Evolutionary conservation across 352 stramenopile genomes (phyloP).

Genomic region (Globisporangium camurandrum): DNA sequence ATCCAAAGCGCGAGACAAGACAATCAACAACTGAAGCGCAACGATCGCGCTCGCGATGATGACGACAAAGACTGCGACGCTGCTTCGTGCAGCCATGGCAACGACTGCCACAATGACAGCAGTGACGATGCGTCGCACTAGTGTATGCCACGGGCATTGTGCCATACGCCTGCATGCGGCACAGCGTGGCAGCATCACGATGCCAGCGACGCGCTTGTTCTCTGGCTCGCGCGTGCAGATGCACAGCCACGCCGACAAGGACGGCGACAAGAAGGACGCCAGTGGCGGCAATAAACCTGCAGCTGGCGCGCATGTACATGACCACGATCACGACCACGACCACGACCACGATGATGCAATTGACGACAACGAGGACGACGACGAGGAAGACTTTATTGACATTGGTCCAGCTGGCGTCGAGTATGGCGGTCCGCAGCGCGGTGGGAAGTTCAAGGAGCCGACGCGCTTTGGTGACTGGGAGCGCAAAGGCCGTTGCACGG

Average conservation of each 20-base stretch:
- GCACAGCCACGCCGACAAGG: slow-evolving; percentile 19
- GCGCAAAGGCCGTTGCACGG: slow-evolving; percentile 93
- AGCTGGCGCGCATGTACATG: slow-evolving; percentile 12
- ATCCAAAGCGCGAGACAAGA: too few relatives aligned
- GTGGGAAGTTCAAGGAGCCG: slow-evolving; percentile 91
- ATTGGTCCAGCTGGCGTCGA: slow-evolving; percentile 84
- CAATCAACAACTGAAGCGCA: too few relatives aligned
- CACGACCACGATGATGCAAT: slow-evolving; percentile 22
- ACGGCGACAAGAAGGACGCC: slow-evolving; percentile 12
- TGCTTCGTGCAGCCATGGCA: not conserved
- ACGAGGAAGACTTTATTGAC: slow-evolving; percentile 93
- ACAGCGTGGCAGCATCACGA: not conserved
- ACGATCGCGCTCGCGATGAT: too few relatives aligned
- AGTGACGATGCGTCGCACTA: not conserved
- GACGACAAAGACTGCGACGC: not conserved
- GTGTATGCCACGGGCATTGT: not conserved
- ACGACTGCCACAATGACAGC: not conserved
- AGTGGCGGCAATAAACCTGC: not conserved
- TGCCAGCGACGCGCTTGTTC: slow-evolving; percentile 15
- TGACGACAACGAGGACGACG: slow-evolving; percentile 47
- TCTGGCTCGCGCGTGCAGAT: slow-evolving; percentile 18
- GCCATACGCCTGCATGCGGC: too few relatives aligned
- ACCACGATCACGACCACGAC: slow-evolving; percentile 17
- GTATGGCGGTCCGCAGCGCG: slow-evolving; percentile 91
- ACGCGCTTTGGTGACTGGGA: slow-evolving; percentile 98